These are phyloP conservation scores for Lobosporangium transversale DNA, from an alignment of 192 early-diverging fungal genomes.

Conservation along the genomic window DNA sequence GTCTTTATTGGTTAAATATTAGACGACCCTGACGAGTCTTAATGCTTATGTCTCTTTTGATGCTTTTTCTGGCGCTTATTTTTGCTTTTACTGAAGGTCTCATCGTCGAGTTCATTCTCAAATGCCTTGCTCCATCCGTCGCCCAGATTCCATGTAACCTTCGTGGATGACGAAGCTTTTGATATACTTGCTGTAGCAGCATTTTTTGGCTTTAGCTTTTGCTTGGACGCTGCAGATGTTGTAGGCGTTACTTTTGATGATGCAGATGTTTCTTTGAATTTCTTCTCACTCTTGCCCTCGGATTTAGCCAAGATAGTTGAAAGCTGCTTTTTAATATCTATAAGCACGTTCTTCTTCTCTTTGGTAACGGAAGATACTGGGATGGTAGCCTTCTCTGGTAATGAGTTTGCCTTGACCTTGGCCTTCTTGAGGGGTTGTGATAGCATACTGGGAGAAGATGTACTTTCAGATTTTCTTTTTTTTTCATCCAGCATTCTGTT, in stretches of 20 bases:
- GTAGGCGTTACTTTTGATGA: background rate
- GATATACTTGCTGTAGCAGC: background rate
- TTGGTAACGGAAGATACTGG: background rate
- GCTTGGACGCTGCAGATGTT: background rate
- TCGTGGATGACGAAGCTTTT: background rate
- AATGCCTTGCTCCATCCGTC: conserved; percentile 14
- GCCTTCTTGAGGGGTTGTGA: conserved; percentile 10
- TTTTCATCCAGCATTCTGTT: conserved; percentile 18
- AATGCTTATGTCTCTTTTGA: no score
- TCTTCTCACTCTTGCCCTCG: conserved; percentile 8
- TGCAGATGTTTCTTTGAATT: background rate
- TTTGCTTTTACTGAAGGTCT: background rate
- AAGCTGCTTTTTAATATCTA: conserved; percentile 30
- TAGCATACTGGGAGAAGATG: background rate
- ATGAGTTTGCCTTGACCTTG: background rate
- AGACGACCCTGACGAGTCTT: no score
- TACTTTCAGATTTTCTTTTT: conserved; percentile 15
- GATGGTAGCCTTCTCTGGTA: background rate
- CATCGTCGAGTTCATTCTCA: conserved; percentile 1
- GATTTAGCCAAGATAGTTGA: conserved; percentile 15
- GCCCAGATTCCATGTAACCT: conserved; percentile 11
- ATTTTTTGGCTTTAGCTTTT: conserved; percentile 1
- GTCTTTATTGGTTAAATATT: no score
- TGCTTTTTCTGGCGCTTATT: conserved; percentile 8
- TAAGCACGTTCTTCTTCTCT: conserved; percentile 3